These are phyloP conservation scores for Canna indica DNA, from an alignment of 176 grass and related monocot genomes.

Conservation along the genomic window DNA sequence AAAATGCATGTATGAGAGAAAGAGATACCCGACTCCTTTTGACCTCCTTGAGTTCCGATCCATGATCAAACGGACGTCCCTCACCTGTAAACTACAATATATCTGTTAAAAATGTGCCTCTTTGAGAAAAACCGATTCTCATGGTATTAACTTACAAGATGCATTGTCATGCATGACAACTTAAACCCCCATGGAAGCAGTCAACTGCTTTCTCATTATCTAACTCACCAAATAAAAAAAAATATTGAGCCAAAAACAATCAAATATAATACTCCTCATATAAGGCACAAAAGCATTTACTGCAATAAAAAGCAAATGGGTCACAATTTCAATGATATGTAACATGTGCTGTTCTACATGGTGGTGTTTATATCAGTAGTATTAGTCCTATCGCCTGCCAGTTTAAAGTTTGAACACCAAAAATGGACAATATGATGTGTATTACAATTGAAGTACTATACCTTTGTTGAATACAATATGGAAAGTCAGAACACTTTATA, in stretches of 20 bases:
- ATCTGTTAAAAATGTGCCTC: slow-evolving; percentile 1
- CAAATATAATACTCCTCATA: neutral
- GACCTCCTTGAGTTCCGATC: slow-evolving; percentile 16
- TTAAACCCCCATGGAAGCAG: slow-evolving; percentile 9
- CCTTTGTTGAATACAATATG: slow-evolving; percentile 20
- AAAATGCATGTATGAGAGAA: neutral
- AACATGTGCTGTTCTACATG: neutral
- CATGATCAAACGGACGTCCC: slow-evolving; percentile 16
- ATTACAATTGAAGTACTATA: slow-evolving; percentile 16
- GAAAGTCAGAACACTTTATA: slow-evolving; percentile 20
- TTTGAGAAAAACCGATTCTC: neutral
- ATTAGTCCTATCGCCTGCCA: neutral
- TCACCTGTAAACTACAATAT: slow-evolving; percentile 18
- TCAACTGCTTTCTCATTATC: slow-evolving; percentile 15
- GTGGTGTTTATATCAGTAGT: neutral
- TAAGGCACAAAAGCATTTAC: slow-evolving; percentile 7
- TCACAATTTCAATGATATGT: slow-evolving; percentile 3
- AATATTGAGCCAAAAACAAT: slow-evolving; percentile 7
- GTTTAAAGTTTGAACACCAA: neutral
- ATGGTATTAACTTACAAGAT: slow-evolving; percentile 3
- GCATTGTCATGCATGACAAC: slow-evolving; percentile 7
- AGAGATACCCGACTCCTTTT: slow-evolving; percentile 14
- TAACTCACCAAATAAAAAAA: slow-evolving; percentile 16
- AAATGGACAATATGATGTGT: neutral
- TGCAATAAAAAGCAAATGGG: slow-evolving; percentile 6